Base-by-base conservation (phyloP, 2,329 filamentous ascomycete genomes). In the Monilinia vaccinii-corymbosi region DNA sequence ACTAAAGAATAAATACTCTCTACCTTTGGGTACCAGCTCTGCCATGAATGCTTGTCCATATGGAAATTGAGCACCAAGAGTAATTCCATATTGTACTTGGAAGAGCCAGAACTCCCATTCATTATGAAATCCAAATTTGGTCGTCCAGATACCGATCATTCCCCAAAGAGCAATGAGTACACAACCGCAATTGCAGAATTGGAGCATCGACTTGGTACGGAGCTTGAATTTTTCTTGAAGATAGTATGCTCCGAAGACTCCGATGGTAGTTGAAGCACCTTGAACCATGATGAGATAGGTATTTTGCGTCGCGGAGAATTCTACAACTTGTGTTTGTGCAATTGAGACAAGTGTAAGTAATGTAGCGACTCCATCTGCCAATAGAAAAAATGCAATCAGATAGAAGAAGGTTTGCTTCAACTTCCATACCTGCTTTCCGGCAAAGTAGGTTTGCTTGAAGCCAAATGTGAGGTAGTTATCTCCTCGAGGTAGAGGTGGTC, bases 91-190 rank as follows among this genome's bases (percentile, higher is more conserved):
- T 31, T 64, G 62, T 11, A 64, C 66, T 36, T 63, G 60, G 50
- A 69, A 70, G n/a, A 69, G 44, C 69, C 69, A 71, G 51, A 71
- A 71, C 38, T 71, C 69, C 69, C 69, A 70, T 18, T 66, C 48
- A 23, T 71, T 70, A 44, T 71, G 69, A 38, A 64, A 69, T 25
- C 69, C 69, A 31, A 70, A 59, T 48, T 67, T 67, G 8, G 58
- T 60, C 1, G 69, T 69, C 69, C 69, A 71, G 46, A 71, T 69
- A 10, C 69, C 69, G 36, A 69, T 56, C 64, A 69, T 68, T 10
- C 69, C 69, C 69, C 69, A 71, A 0, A 70, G 55, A 1, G 66
- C 63, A 25, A 67, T 56, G 9, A 71, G 48, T 4, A 71, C 52
- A 49, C 63, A 67, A 3, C 64, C 65, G 46, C 66, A 67, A 53